A percentile compares a stretch with the other conserved stretches of the same genome.
These are phyloP conservation scores for Sequoia sempervirens DNA, from an alignment of 75 land plant genomes.

Conservation along the genomic window DNA sequence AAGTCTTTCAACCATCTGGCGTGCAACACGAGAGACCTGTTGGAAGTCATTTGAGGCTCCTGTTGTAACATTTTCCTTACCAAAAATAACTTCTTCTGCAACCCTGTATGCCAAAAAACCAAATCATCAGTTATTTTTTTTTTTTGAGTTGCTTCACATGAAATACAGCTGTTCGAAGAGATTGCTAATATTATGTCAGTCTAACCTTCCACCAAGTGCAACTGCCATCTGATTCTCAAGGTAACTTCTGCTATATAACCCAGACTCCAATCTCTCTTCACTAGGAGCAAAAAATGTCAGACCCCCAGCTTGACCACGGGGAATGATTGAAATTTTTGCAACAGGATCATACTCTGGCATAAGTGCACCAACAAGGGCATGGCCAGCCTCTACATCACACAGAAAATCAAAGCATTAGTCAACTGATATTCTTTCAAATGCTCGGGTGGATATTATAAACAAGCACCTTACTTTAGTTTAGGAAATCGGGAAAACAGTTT, in stretches of 20 bases:
- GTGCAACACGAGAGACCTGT: constrained; percentile 98
- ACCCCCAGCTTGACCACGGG: constrained; percentile 99
- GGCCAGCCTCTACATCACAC: constrained; percentile 83
- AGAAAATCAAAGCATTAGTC: background rate
- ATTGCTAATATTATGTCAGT: background rate
- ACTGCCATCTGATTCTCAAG: constrained; percentile 99
- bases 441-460: background rate
- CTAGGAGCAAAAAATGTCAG: constrained; percentile 99
- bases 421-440: background rate
- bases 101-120: constrained; percentile 45
- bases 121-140: background rate
- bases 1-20: constrained; percentile 99
- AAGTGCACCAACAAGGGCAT: constrained; percentile 98
- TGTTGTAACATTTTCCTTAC: constrained; percentile 94
- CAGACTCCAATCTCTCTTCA: constrained; percentile 98
- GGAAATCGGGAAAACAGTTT: background rate
- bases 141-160: background rate
- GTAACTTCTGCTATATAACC: constrained; percentile 95
- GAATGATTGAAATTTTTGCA: constrained; percentile 98
- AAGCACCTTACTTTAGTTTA: background rate
- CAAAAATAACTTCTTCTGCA: constrained; percentile 98
- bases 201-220: constrained; percentile 98
- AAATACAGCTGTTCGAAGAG: background rate
- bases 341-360: constrained; percentile 99
- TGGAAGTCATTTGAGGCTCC: constrained; percentile 99